phyloP scores from a whole-genome alignment of 179 eudicot genomes.

The Amaranthus tricolor region DNA sequence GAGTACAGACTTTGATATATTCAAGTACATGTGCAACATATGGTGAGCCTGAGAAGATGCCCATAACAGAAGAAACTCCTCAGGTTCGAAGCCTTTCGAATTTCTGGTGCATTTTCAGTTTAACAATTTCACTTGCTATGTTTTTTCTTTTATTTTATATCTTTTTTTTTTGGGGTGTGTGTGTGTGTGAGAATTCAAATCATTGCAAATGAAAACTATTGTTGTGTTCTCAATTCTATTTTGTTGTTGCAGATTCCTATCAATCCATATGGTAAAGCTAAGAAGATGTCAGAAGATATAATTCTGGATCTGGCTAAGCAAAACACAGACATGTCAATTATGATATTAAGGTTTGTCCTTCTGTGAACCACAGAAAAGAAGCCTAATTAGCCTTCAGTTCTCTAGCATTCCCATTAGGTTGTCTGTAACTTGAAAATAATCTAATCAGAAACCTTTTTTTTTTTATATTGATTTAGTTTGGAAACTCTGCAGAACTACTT shows the following conservation, averaged over 20 bases:
- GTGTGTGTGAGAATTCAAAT: no score
- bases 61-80: conserved; percentile 87
- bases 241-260: conserved; percentile 63
- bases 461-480: no score
- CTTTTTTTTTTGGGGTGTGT: no score
- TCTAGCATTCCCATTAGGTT: neutral
- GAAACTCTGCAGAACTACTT: no score
- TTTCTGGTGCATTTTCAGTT: conserved; percentile 1
- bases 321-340: conserved; percentile 77
- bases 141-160: neutral
- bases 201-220: neutral
- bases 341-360: conserved; percentile 66
- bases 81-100: conserved; percentile 50
- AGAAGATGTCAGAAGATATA: conserved; percentile 95
- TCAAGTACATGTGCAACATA: conserved; percentile 98
- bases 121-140: neutral
- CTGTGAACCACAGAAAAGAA: neutral
- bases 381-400: neutral
- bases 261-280: conserved; percentile 94
- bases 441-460: neutral
- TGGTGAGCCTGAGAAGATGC: conserved; percentile 95
- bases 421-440: neutral
- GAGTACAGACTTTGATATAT: conserved; percentile 70
- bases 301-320: conserved; percentile 71
- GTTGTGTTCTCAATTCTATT: conserved; percentile 11